Base-by-base conservation (phyloP, 169 alveolate genomes). In the Plasmodium blacklocki region DNA sequence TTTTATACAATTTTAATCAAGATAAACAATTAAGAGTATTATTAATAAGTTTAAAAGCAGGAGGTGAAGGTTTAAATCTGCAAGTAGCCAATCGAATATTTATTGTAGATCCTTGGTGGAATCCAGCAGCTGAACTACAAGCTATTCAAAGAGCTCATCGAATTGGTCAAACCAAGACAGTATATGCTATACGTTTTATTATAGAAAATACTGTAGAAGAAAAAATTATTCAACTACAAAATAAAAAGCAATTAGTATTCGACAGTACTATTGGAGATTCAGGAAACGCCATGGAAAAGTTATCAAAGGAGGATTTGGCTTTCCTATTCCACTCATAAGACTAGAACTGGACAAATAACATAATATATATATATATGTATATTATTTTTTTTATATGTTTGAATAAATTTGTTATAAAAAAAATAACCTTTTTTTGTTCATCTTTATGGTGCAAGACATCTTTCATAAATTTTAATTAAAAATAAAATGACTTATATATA, bases 21-120 rank as follows among this genome's bases (percentile, higher is more conserved):
- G 95, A 89, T 39, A 96, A 96, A 32, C 93, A 90, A 52, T 62
- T 95, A 47, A 90, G 96, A 72, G 97, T 96, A 15, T 91, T 98
- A 72, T 92, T 97, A 43, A 95, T 97, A 76, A 94, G 98, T 71
- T 94, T 97, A 63, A 97, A 96, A 80, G 99, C 99, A 0, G 99
- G 99, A 2, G 99, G 99, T 4, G 98, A 98, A 88, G 99, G 99
- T n/a, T 96, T 99, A 87, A 99, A 98, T 93, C 93, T 99, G 72
- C 98, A 97, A 21, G 98, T 95, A 19, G 99, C 99, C 18, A 98
- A 98, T 93, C 90, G 98, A 59, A 98, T 99, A 32, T 95, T 97
- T 86, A 93, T 99, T 68, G 97, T 97, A 93, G 99, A 98, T 92
- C 99, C 99, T 56, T 98, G 99, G 98, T 98, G 99, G 99, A 98